Evolutionary conservation across 1,284 basidiomycete species (phyloP).

Genomic region (Melampsora larici-populina): DNA sequence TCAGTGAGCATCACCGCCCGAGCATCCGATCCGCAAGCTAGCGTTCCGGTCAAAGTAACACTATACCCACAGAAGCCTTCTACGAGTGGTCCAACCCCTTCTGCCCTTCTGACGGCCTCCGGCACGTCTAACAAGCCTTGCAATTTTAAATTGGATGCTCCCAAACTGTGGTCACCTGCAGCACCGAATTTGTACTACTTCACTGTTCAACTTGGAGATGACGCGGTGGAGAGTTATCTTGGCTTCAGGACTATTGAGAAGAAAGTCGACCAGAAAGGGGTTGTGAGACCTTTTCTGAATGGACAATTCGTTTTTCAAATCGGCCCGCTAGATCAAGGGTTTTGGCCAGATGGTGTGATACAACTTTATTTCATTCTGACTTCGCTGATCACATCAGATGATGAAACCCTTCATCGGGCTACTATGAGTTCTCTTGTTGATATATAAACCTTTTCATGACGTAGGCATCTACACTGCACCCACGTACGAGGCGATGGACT

Average conservation of each 20-base stretch:
- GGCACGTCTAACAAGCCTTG: conserved; percentile 28
- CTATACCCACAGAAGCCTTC: background rate
- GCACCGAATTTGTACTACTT: conserved; percentile 40
- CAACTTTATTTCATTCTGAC: background rate
- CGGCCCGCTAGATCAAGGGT: conserved; percentile 43
- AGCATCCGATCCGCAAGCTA: background rate
- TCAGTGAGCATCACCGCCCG: conserved; percentile 19
- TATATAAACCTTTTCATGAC: too few species aligned
- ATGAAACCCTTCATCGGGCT: background rate
- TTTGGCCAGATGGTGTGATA: conserved; percentile 42
- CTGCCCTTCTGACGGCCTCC: background rate
- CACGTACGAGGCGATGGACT: conserved; percentile 41
- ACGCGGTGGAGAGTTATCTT: conserved; percentile 33
- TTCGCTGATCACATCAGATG: background rate
- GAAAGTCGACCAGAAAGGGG: conserved; percentile 17
- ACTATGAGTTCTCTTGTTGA: too few species aligned
- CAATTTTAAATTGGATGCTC: conserved; percentile 15
- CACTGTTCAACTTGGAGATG: conserved; percentile 22
- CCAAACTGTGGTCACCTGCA: conserved; percentile 38
- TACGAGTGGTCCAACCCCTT: too few species aligned
- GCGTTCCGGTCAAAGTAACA: conserved; percentile 1
- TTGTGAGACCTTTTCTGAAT: conserved; percentile 38
- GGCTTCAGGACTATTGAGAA: conserved; percentile 43
- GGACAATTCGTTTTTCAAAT: conserved; percentile 43
- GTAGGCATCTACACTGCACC: conserved; percentile 40